Base-by-base conservation (phyloP, 495 filamentous ascomycete genomes). In the Lindgomyces ingoldianus region DNA sequence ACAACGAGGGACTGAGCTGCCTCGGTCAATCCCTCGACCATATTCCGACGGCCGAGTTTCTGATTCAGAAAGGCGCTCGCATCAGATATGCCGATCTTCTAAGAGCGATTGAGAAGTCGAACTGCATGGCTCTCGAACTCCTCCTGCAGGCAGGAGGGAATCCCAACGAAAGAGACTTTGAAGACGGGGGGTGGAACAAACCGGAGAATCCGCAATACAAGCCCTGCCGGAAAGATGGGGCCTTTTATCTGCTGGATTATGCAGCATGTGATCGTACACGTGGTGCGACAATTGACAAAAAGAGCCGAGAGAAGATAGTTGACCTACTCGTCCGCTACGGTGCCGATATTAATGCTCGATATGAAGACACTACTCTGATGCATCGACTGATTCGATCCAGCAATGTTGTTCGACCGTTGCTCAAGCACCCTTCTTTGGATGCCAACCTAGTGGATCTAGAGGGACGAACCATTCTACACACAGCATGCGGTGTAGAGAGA, bases 1-100 rank as follows among this genome's bases (percentile, higher is more conserved):
- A 74, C 33, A 39, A 58, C 12, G 58, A 69, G 24, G 70, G 71
- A 3, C 30, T 9, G 19, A 36, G 9, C 21, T 67, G 64, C 52
- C 51, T 67, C 26, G 51, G 39, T 6, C 3, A 49, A 9, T 58
- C 64, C n/a, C n/a, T n/a, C n/a, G n/a, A n/a, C n/a, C n/a, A n/a
- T n/a, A n/a, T n/a, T n/a, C n/a, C n/a, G n/a, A n/a, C n/a, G n/a
- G n/a, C n/a, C n/a, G n/a, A n/a, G n/a, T n/a, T n/a, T n/a, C n/a
- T n/a, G n/a, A n/a, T 14, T 61, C 12, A 19, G 42, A 4, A 2
- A 33, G 9, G 45, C 57, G n/a, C 48, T 60, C 29, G n/a, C n/a
- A n/a, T n/a, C n/a, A n/a, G n/a, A n/a, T n/a, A n/a, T n/a, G n/a
- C n/a, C n/a, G n/a, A n/a, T n/a, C n/a, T n/a, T n/a, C n/a, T n/a